Evolutionary conservation across 2,329 filamentous ascomycete genomes (phyloP).

Genomic region (Cladorrhinum sp.): DNA sequence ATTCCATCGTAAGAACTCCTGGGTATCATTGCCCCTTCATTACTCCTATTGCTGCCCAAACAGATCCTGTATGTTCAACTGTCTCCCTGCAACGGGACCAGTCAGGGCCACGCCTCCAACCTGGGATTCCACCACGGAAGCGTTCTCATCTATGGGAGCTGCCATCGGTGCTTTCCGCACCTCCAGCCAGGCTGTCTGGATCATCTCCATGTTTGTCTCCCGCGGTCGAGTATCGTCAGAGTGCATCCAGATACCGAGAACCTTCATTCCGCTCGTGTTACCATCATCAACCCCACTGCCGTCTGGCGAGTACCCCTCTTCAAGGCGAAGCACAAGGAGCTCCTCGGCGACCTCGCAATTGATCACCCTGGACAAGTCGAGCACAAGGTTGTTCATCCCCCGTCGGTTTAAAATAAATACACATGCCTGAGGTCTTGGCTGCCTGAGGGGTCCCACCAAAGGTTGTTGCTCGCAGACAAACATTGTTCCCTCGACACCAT

Average conservation of each 20-base stretch:
- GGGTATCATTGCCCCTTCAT: neutral
- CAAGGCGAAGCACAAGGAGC: constrained; percentile 50
- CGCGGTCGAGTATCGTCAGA: constrained; percentile 29
- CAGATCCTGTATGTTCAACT: constrained; percentile 12
- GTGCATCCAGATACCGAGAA: constrained; percentile 56
- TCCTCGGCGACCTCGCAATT: constrained; percentile 62
- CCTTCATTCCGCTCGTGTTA: constrained; percentile 31
- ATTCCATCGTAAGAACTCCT: neutral
- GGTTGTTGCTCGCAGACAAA: constrained; percentile 73
- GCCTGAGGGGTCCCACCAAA: constrained; percentile 35
- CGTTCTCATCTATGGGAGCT: constrained; percentile 18
- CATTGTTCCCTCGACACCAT: constrained; percentile 78
- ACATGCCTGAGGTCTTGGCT: constrained; percentile 46
- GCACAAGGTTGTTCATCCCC: constrained; percentile 66
- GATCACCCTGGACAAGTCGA: constrained; percentile 59
- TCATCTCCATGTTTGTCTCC: constrained; percentile 29
- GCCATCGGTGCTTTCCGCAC: constrained; percentile 25
- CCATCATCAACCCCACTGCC: constrained; percentile 24
- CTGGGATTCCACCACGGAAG: constrained; percentile 1
- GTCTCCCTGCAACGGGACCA: constrained; percentile 33
- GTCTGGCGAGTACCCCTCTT: constrained; percentile 28
- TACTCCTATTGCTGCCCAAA: neutral
- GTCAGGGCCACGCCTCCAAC: neutral
- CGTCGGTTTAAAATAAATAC: constrained; percentile 73
- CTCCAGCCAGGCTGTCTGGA: constrained; percentile 42